A percentile compares a stretch with the other conserved stretches of the same genome.
Evolutionary conservation across 768 basidiomycete genomes (phyloP).

Genomic region (Phaeolepiota aurea): DNA sequence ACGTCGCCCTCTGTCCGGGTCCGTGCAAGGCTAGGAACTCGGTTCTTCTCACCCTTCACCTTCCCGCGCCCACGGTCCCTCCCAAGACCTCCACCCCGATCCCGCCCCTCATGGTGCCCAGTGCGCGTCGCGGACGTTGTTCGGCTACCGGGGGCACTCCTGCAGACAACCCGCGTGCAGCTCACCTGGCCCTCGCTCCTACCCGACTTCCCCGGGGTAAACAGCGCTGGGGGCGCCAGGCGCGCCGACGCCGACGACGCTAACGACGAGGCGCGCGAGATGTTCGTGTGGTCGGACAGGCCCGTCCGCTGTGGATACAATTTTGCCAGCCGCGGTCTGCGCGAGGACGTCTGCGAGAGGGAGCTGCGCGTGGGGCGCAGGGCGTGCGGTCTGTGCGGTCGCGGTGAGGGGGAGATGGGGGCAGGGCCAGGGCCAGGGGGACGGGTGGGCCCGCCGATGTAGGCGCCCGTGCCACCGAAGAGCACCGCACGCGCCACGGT

Average conservation of each 20-base stretch:
- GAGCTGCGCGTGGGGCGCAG: constrained; percentile 30
- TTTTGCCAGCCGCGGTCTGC: constrained; percentile 7
- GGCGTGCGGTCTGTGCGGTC: constrained; percentile 10
- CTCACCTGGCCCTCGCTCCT: constrained; percentile 34
- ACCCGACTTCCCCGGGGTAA: constrained; percentile 23
- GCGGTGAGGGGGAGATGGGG: neutral
- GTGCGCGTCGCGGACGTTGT: constrained; percentile 35
- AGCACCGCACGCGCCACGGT: constrained; percentile 59
- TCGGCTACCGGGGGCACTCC: constrained; percentile 63
- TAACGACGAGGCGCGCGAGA: constrained; percentile 1
- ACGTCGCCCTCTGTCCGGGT: constrained; percentile 53
- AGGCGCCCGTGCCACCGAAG: constrained; percentile 39
- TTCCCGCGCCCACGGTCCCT: constrained; percentile 8
- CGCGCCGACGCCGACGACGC: constrained; percentile 2
- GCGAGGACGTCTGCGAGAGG: constrained; percentile 24
- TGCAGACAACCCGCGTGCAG: constrained; percentile 52
- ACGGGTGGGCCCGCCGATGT: constrained; percentile 32
- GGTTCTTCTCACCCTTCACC: constrained; percentile 23
- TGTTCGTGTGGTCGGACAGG: constrained; percentile 28
- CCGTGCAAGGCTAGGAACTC: constrained; percentile 54
- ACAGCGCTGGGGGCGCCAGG: constrained; percentile 27
- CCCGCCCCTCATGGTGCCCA: constrained; percentile 10
- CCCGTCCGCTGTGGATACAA: constrained; percentile 13
- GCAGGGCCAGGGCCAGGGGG: neutral
- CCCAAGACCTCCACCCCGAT: constrained; percentile 9